Percentiles rank a stretch among this genome's conserved stretches.
These are phyloP conservation scores for Nematocida ironsii DNA, from an alignment of 371 early-diverging fungal species.

Conservation along the genomic window DNA sequence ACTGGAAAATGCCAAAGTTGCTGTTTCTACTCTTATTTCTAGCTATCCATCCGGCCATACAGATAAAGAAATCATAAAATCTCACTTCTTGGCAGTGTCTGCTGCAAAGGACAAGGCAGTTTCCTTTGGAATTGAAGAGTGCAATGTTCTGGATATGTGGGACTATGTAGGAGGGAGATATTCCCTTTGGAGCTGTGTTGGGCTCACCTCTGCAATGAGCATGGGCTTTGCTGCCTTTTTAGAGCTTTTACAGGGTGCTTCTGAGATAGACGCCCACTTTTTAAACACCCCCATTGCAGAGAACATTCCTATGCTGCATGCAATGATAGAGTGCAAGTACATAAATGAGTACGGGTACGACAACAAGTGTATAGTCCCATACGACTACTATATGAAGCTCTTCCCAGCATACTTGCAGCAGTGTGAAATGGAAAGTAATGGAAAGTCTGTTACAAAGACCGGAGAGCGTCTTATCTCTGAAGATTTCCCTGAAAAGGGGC, in stretches of 20 bases:
- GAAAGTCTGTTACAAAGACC: constrained; percentile 78
- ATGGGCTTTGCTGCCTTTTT: constrained; percentile 91
- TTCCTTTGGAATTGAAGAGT: constrained; percentile 80
- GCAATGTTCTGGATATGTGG: constrained; percentile 97
- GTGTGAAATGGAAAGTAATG: constrained; percentile 99
- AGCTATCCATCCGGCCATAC: not conserved
- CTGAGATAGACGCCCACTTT: constrained; percentile 92
- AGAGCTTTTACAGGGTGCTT: constrained; percentile 82
- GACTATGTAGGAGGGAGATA: constrained; percentile 99
- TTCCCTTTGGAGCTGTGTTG: constrained; percentile 96
- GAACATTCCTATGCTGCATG: constrained; percentile 86
- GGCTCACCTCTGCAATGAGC: constrained; percentile 86
- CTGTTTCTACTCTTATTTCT: constrained; percentile 69
- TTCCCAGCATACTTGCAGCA: constrained; percentile 92
- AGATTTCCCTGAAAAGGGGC: not conserved
- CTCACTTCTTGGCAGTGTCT: constrained; percentile 95
- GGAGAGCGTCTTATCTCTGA: constrained; percentile 22
- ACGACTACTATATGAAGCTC: constrained; percentile 91
- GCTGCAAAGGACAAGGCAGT: constrained; percentile 85
- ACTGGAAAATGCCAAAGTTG: constrained; percentile 87
- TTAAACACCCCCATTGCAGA: constrained; percentile 77
- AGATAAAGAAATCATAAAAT: constrained; percentile 67
- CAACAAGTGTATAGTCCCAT: constrained; percentile 89
- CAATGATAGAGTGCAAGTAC: constrained; percentile 89
- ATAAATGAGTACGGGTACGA: constrained; percentile 83